Base-by-base conservation (phyloP, 352 stramenopile species). In the Pseudoperonospora humuli region DNA sequence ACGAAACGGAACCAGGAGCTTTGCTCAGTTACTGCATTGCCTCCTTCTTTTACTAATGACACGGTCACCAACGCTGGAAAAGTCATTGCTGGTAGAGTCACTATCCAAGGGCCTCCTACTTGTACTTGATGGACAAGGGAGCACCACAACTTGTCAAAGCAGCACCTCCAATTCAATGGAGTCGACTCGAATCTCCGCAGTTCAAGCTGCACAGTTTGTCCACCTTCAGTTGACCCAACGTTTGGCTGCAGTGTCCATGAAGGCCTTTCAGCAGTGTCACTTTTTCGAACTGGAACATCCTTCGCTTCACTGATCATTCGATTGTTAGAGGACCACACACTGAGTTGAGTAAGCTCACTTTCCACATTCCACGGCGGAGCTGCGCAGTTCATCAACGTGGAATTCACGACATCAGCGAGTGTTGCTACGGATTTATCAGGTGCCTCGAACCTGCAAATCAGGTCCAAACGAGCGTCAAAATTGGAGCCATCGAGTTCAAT, bases 391-490 rank as follows among this genome's bases (percentile, higher is more conserved):
- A 70, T 43, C 8, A 61, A 26, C 1, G 57, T 72, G 1, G 64
- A 33, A 29, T 86, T 86, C 5, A 60, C 10, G 39, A 70, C 26
- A 5, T 52, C 6, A 21, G 54, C 71, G 3, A 49, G 47, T 11
- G 61, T 50, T 15, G 39, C 24, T 10, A 65, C 33, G 0, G 51
- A 50, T n/a, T 57, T 55, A 0, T 31, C 18, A 3, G 31, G 25
- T 7, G 58, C 49, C 8, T 68, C 40, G 41, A 79, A 79, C 1
- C 53, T 64, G 29, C 74, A 86, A 11, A 57, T n/a, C 0, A 75
- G 29, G 3, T 53, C 39, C 7, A 58, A 40, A 5, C 45, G 37
- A 14, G 38, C 1, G 29, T 74, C 54, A 48, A 84, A 86, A 57
- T 77, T 39, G 24, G 58, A 55, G 1, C 74, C 74, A 24, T 33